These are phyloP conservation scores for Chlamydomonas eustigma DNA, from an alignment of 139 green algal genomes.

Conservation along the genomic window DNA sequence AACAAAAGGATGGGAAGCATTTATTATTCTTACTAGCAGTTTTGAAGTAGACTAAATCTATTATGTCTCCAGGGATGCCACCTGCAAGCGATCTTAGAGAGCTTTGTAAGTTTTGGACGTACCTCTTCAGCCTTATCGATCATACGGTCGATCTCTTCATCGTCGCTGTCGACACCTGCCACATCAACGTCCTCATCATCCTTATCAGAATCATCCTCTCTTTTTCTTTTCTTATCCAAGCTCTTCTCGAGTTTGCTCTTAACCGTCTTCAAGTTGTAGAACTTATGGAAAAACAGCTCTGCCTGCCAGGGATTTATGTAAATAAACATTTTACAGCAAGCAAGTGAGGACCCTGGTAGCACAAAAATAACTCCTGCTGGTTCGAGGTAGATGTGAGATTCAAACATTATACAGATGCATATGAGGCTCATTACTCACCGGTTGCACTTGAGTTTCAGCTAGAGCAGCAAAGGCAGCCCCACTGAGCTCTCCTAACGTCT, in stretches of 20 bases:
- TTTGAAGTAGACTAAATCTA: not conserved
- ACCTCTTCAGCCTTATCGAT: not conserved
- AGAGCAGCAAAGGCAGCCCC: slow-evolving; percentile 65
- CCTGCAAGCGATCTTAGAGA: no score
- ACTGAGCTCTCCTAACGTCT: slow-evolving; percentile 27
- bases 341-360: no score
- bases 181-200: slow-evolving; percentile 8
- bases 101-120: no score
- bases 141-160: slow-evolving; percentile 3
- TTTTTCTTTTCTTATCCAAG: not conserved
- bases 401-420: no score
- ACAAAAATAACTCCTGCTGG: no score
- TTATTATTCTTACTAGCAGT: not conserved
- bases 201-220: not conserved
- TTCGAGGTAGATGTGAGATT: no score
- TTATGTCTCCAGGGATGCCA: no score
- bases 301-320: slow-evolving; percentile 36
- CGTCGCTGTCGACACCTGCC: not conserved
- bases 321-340: no score
- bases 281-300: slow-evolving; percentile 86
- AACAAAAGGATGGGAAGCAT: not conserved
- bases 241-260: slow-evolving; percentile 27
- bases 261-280: slow-evolving; percentile 50
- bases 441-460: slow-evolving; percentile 31
- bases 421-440: not conserved